Base-by-base conservation (phyloP, 1,139 yeast species). In the Pichia sp. region DNA sequence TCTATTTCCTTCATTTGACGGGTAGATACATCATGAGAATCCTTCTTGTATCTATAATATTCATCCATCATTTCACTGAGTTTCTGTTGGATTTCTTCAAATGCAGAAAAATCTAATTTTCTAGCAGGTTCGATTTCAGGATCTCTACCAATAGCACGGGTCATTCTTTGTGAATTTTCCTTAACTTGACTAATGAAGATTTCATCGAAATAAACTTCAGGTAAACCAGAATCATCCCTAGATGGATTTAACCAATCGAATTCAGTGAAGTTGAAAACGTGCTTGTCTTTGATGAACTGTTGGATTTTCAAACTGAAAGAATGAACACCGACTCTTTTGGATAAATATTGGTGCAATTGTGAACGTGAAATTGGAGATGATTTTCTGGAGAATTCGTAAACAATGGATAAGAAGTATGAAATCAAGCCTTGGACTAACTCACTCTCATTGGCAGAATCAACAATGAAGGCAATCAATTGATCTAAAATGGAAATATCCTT, bases 141-240 rank as follows among this genome's bases (percentile, higher is more conserved):
- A 58, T 81, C 89, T 55, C 83, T 85, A 44, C 81, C 82, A 36
- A 93, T 69, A 0, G 96, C 83, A 43, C 83, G 76, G 51, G 77
- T 78, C 33, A 93, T 79, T 46, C 96, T 72, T 17, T 77, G 68
- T 54, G 77, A 80, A 58, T 88, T 86, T 9, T 85, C 94, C 55
- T 81, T 84, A 43, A 93, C 68, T 47, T 89, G 67, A 5, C 71
- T 70, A 4, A 88, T 83, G 60, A 88, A 89, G 3, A 73, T 68
- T 0, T 76, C 61, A 53, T 83, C 85, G 59, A 93, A 85, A 57
- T 77, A 89, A 1, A 91, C 88, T 48, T 81, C 79, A 0, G 98
- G 99, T 34, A 91, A 72, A 1, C 99, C 99, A 1, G 96, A 82
- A 3, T 80, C 83, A 61, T 89, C 96, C 52, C 78, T 76, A 7